These are phyloP conservation scores for Pseudogymnoascus sp. DNA, from an alignment of 2,329 filamentous ascomycete genomes.

Conservation along the genomic window DNA sequence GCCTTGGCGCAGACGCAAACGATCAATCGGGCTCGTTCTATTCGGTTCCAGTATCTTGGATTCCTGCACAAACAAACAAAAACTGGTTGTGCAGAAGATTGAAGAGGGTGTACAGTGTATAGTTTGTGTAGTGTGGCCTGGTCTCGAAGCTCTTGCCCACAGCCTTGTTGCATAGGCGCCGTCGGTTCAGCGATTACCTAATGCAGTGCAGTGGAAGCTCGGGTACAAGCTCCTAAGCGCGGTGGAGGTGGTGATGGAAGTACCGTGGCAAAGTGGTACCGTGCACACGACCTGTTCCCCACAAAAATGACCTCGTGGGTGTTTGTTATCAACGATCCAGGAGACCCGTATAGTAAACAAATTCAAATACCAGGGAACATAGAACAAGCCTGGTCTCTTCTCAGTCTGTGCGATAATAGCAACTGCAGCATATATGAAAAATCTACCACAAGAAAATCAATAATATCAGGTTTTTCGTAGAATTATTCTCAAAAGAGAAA, in stretches of 20 bases:
- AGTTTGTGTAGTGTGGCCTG: constrained; percentile 9
- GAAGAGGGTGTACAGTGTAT: not conserved
- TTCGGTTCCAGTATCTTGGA: not conserved
- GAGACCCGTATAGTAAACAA: not conserved
- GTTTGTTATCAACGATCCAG: not conserved
- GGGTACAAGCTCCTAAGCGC: not conserved
- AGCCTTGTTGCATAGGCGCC: constrained; percentile 1
- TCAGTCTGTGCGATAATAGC: not conserved
- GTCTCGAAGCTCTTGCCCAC: not conserved
- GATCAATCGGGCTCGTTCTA: not conserved
- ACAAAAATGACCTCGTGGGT: constrained; percentile 4
- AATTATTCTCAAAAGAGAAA: not conserved
- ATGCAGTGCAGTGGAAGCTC: not conserved
- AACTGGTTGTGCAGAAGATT: not conserved
- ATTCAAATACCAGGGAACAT: not conserved
- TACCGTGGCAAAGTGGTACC: constrained; percentile 3
- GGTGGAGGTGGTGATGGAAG: not conserved
- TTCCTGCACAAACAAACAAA: not conserved
- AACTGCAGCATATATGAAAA: not conserved
- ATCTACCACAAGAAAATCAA: not conserved
- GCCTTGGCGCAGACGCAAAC: not conserved
- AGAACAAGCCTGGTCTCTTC: not conserved
- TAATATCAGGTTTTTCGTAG: not conserved
- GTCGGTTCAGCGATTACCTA: constrained; percentile 1
- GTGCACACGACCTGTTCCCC: constrained; percentile 1